Percentiles rank a stretch among this genome's conserved stretches.
Conservation (phyloP, 2,329 filamentous ascomycete genomes). For the Lecanosticta acicola region DNA sequence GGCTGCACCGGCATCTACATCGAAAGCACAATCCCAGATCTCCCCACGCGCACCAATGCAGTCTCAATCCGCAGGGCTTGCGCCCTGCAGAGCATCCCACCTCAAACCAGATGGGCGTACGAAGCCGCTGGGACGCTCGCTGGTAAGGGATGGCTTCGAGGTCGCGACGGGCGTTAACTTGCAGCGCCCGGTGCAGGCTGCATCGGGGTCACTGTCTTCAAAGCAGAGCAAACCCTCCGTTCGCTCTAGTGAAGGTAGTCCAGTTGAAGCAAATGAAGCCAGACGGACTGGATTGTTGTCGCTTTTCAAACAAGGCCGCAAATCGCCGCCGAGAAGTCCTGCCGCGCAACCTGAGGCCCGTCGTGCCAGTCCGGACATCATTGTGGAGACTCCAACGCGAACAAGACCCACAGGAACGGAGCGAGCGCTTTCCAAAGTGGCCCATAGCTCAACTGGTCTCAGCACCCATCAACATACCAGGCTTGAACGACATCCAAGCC, state of each 20-base stretch:
- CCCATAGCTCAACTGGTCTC: neutral
- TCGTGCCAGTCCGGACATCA: too few relatives aligned
- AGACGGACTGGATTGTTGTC: too few relatives aligned
- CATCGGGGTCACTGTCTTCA: constrained; percentile 2
- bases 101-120: too few relatives aligned
- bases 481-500: neutral
- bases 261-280: neutral
- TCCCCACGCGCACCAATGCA: too few relatives aligned
- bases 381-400: too few relatives aligned
- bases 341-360: too few relatives aligned
- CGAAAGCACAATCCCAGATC: neutral
- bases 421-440: too few relatives aligned
- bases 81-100: neutral
- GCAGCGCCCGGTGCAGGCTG: constrained; percentile 14
- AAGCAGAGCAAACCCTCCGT: neutral
- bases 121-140: constrained; percentile 16
- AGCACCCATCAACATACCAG: neutral
- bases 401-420: too few relatives aligned
- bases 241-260: neutral
- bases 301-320: too few relatives aligned
- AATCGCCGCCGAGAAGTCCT: too few relatives aligned
- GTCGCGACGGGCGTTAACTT: constrained; percentile 27
- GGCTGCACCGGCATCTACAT: neutral
- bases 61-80: neutral
- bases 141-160: constrained; percentile 23